Percentiles rank a stretch among this genome's conserved stretches.
These are phyloP conservation scores for Schoenoplectus tabernaemontani DNA, from an alignment of 202 grass and related monocot genomes.

Conservation along the genomic window DNA sequence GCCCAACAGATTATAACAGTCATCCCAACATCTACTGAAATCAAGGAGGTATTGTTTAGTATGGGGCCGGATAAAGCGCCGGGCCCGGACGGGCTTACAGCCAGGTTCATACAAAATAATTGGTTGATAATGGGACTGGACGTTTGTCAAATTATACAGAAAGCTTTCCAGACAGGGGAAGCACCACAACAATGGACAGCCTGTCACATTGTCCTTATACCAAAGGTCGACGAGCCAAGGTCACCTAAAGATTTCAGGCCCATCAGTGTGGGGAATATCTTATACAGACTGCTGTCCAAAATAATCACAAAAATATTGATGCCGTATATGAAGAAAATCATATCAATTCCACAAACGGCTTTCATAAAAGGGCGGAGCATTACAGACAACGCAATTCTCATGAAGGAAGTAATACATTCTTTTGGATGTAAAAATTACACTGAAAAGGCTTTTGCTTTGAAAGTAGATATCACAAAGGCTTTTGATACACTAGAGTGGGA, in stretches of 20 bases:
- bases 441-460: not conserved
- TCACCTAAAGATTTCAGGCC: not conserved
- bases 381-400: not conserved
- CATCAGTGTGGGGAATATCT: not conserved
- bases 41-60: too few species aligned
- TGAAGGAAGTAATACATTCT: not conserved
- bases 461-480: not conserved
- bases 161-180: not conserved
- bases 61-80: not conserved
- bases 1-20: too few species aligned
- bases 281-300: not conserved
- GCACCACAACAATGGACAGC: not conserved
- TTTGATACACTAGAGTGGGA: not conserved
- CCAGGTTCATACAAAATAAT: not conserved
- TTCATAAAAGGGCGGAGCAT: not conserved
- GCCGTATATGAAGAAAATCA: not conserved
- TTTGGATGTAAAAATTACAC: not conserved
- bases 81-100: not conserved
- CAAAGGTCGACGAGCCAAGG: not conserved
- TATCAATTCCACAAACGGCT: not conserved
- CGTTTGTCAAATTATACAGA: not conserved
- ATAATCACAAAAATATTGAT: not conserved
- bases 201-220: not conserved
- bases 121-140: not conserved
- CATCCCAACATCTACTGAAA: too few species aligned